Conservation (phyloP, 495 filamentous ascomycete species). For the Sphaerosporella brunnea region DNA sequence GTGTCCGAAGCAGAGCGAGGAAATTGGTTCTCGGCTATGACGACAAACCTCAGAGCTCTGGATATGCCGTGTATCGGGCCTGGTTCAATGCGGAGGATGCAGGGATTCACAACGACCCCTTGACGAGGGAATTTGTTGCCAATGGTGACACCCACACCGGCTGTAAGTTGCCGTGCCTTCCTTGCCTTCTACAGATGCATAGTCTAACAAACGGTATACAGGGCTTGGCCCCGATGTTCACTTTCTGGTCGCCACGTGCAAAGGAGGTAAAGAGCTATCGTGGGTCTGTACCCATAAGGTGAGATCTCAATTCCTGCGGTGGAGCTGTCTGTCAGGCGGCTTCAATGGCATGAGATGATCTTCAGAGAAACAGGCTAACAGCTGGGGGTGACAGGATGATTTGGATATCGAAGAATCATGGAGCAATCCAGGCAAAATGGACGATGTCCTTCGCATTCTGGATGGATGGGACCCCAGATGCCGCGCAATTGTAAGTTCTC, state of each 20-base stretch:
- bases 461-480: constrained; percentile 45
- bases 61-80: constrained; percentile 42
- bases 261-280: constrained; percentile 45
- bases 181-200: no score
- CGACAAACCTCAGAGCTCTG: constrained; percentile 40
- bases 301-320: constrained; percentile 8
- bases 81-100: constrained; percentile 45
- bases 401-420: constrained; percentile 45
- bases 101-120: constrained; percentile 37
- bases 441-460: constrained; percentile 40
- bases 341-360: not conserved
- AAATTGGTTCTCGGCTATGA: constrained; percentile 46
- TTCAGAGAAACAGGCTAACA: constrained; percentile 5
- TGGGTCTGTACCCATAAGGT: constrained; percentile 53
- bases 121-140: constrained; percentile 40
- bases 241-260: constrained; percentile 44
- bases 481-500: constrained; percentile 20
- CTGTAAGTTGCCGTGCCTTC: no score
- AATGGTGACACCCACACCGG: constrained; percentile 47
- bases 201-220: no score
- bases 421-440: constrained; percentile 42
- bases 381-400: constrained; percentile 27
- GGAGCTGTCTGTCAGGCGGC: no score
- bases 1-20: constrained; percentile 40
- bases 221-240: constrained; percentile 43